Percentiles rank a stretch among this genome's conserved stretches.
These are phyloP conservation scores for Elsinoe fawcettii DNA, from an alignment of 2,329 filamentous ascomycete genomes.

Conservation along the genomic window DNA sequence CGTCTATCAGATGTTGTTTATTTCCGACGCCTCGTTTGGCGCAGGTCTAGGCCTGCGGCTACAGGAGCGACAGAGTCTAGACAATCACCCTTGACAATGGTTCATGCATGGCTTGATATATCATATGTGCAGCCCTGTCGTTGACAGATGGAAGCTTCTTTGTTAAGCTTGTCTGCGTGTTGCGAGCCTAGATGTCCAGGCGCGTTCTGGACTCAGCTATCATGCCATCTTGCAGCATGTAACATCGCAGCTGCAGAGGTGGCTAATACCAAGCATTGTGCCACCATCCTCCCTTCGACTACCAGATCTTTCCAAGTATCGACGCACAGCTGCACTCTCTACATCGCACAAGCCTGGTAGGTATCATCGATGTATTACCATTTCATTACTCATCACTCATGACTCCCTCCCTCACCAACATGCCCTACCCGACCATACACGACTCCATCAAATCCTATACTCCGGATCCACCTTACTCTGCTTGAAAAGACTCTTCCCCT, in stretches of 20 bases:
- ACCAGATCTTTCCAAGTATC: too few species aligned
- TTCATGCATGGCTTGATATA: neutral
- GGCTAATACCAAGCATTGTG: too few species aligned
- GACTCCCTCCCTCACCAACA: neutral
- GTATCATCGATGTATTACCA: neutral
- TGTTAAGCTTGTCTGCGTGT: neutral
- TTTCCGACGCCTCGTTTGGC: neutral
- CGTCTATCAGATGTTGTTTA: neutral
- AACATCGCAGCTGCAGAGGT: neutral
- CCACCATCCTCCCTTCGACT: too few species aligned
- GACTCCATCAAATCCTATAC: conserved; percentile 23
- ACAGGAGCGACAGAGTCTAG: neutral
- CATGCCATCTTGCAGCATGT: neutral
- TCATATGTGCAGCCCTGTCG: neutral
- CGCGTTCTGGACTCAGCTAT: neutral
- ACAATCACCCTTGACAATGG: neutral
- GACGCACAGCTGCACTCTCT: neutral
- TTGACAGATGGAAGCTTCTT: neutral
- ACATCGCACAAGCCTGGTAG: neutral
- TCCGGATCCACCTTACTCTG: conserved; percentile 55
- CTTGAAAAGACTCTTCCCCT: conserved; percentile 93
- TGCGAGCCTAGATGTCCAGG: neutral
- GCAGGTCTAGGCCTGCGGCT: neutral
- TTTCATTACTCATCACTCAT: neutral
- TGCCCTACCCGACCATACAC: neutral